A percentile compares a stretch with the other conserved stretches of the same genome.
These are phyloP conservation scores for Talaromyces sp. DNA, from an alignment of 2,329 filamentous ascomycete species.

Conservation along the genomic window DNA sequence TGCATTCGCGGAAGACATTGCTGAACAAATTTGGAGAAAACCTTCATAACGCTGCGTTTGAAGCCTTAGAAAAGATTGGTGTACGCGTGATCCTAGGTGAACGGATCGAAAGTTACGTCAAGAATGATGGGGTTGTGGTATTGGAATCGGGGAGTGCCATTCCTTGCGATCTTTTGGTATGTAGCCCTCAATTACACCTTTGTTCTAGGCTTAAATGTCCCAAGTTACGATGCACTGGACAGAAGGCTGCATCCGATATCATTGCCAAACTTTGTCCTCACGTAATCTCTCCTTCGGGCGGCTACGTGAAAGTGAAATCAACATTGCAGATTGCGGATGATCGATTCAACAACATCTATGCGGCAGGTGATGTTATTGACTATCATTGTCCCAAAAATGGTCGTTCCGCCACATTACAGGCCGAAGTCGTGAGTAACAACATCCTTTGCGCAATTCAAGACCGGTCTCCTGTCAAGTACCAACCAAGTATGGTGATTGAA, in stretches of 20 bases:
- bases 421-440: slow-evolving; percentile 53
- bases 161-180: slow-evolving; percentile 52
- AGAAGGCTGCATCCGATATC: slow-evolving; percentile 55
- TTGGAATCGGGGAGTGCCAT: slow-evolving; percentile 47
- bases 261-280: slow-evolving; percentile 44
- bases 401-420: slow-evolving; percentile 53
- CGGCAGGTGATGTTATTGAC: slow-evolving; percentile 62
- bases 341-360: slow-evolving; percentile 54
- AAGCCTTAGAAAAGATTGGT: slow-evolving; percentile 47
- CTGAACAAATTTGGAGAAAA: slow-evolving; percentile 51
- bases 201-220: background rate
- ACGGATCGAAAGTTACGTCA: slow-evolving; percentile 41
- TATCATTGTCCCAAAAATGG: slow-evolving; percentile 52
- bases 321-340: slow-evolving; percentile 57
- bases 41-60: slow-evolving; percentile 39
- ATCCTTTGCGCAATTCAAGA: slow-evolving; percentile 49
- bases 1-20: slow-evolving; percentile 55
- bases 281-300: slow-evolving; percentile 45
- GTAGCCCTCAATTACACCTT: slow-evolving; percentile 19
- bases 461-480: slow-evolving; percentile 42
- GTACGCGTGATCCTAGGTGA: slow-evolving; percentile 54
- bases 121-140: slow-evolving; percentile 39
- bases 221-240: slow-evolving; percentile 59
- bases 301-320: slow-evolving; percentile 53
- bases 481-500: slow-evolving; percentile 45